Conservation (phyloP, 2,329 filamentous ascomycete species). For the Dothidotthia symphoricarpi region DNA sequence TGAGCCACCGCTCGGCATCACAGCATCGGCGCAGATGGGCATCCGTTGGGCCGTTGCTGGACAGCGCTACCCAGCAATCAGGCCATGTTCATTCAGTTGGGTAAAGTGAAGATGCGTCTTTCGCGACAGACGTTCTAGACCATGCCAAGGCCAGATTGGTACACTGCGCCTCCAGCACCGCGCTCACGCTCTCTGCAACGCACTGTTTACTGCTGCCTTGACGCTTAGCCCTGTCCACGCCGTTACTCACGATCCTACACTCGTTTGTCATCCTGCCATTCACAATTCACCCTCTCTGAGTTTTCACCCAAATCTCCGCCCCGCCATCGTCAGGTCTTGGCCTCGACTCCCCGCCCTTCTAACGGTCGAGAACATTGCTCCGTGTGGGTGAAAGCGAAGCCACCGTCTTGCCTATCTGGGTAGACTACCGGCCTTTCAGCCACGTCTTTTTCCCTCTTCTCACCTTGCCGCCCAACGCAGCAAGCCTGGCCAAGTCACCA, state of each 20-base stretch:
- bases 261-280: constrained; percentile 1
- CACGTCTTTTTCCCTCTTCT: constrained; percentile 22
- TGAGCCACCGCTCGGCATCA: too few relatives aligned
- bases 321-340: constrained; percentile 4
- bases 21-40: background rate
- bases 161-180: constrained; percentile 3
- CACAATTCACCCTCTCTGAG: constrained; percentile 1
- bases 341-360: constrained; percentile 10
- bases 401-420: constrained; percentile 21
- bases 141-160: constrained; percentile 1
- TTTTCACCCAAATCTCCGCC: constrained; percentile 9
- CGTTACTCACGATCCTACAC: constrained; percentile 5
- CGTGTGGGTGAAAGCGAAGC: constrained; percentile 17
- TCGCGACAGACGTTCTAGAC: constrained; percentile 7
- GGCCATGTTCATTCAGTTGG: constrained; percentile 6
- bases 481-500: constrained; percentile 12
- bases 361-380: constrained; percentile 3
- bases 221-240: background rate
- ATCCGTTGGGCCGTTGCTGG: background rate
- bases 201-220: constrained; percentile 4
- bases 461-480: constrained; percentile 14
- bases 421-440: constrained; percentile 22
- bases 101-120: constrained; percentile 12
- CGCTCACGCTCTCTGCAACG: constrained; percentile 5
- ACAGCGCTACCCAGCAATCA: constrained; percentile 4